phyloP scores from a whole-genome alignment of 116 monocot species.

The Dioscorea cayenensis region DNA sequence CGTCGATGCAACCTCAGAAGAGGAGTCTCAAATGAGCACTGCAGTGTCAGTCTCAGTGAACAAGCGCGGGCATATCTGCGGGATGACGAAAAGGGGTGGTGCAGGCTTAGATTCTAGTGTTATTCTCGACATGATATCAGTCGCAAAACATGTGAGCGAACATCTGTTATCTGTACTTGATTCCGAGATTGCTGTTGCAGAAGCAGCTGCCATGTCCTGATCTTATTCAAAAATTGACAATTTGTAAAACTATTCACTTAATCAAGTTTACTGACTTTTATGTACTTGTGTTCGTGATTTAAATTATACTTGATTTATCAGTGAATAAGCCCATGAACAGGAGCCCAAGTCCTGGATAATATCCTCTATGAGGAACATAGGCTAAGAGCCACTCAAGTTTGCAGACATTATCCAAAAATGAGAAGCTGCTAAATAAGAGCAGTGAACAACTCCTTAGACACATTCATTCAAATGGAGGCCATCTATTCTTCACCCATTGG shows the following conservation, averaged over 20 bases:
- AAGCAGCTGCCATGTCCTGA: constrained; percentile 19
- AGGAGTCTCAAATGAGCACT: constrained; percentile 97
- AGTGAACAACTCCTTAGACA: no score
- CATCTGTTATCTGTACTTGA: constrained; percentile 51
- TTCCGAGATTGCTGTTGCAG: constrained; percentile 74
- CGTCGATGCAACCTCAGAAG: constrained; percentile 89
- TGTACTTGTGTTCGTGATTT: no score
- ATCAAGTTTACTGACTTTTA: no score
- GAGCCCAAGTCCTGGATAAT: no score
- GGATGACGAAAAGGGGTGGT: constrained; percentile 78
- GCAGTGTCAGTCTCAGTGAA: constrained; percentile 89
- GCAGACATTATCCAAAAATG: no score
- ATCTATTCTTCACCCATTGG: not conserved
- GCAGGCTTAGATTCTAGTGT: constrained; percentile 81
- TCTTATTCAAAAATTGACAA: not conserved
- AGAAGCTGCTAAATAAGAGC: no score
- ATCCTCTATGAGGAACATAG: no score
- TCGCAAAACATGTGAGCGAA: constrained; percentile 62
- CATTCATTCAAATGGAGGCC: not conserved
- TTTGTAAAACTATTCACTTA: not conserved
- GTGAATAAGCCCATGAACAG: no score
- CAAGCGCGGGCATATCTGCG: constrained; percentile 69
- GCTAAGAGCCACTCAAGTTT: no score
- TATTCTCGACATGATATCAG: constrained; percentile 87
- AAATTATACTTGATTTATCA: no score